These are phyloP conservation scores for Aspergillus leporis DNA, from an alignment of 495 filamentous ascomycete genomes.

Conservation along the genomic window DNA sequence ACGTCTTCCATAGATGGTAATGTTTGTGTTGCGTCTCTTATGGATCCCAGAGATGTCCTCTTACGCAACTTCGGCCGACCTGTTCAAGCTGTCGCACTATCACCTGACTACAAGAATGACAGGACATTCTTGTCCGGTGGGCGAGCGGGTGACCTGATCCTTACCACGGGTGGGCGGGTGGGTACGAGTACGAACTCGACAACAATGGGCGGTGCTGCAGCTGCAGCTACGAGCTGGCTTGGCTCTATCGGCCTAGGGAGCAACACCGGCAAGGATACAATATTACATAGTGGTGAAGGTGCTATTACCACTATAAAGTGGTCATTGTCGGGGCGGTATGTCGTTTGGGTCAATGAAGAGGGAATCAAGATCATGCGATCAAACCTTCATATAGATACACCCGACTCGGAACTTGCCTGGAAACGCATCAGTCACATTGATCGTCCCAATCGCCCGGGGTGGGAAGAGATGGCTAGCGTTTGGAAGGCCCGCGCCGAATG, in stretches of 20 bases:
- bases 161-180: slow-evolving; percentile 79
- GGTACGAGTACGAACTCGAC: slow-evolving; percentile 79
- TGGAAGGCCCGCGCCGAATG: slow-evolving; percentile 92
- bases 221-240: slow-evolving; percentile 88
- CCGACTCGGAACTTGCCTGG: slow-evolving; percentile 82
- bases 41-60: slow-evolving; percentile 77
- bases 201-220: slow-evolving; percentile 74
- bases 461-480: slow-evolving; percentile 92
- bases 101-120: slow-evolving; percentile 89
- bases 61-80: slow-evolving; percentile 92
- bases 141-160: slow-evolving; percentile 80
- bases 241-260: slow-evolving; percentile 76
- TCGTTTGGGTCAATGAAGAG: slow-evolving; percentile 93
- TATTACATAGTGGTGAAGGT: slow-evolving; percentile 91
- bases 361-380: slow-evolving; percentile 97
- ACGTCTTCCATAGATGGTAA: slow-evolving; percentile 95
- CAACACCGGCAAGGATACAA: slow-evolving; percentile 78
- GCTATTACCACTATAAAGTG: slow-evolving; percentile 88
- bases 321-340: slow-evolving; percentile 86
- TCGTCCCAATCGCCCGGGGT: slow-evolving; percentile 72
- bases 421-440: slow-evolving; percentile 94
- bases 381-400: slow-evolving; percentile 75
- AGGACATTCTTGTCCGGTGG: slow-evolving; percentile 87
- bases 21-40: slow-evolving; percentile 81
- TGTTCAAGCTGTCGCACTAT: slow-evolving; percentile 84